Evolutionary conservation across 1,284 basidiomycete species (phyloP).

Genomic region (Cryptococcus sp.): DNA sequence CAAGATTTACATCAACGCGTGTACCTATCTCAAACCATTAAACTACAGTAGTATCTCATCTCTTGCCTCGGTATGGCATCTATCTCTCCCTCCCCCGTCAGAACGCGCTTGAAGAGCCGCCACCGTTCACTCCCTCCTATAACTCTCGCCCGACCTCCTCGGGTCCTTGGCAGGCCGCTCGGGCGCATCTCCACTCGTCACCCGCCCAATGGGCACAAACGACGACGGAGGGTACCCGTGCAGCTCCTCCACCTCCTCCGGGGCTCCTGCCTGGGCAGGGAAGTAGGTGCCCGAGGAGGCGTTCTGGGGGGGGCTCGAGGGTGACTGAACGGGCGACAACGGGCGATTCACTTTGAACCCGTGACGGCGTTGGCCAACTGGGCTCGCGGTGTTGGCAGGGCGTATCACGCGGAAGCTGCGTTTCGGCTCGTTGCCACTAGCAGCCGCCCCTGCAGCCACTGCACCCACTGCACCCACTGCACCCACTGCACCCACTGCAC

Average conservation of each 20-base stretch:
- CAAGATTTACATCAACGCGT: no score
- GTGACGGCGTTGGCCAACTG: background rate
- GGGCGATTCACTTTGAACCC: conserved; percentile 14
- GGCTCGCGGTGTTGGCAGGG: conserved; percentile 3
- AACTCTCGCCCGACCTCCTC: conserved; percentile 12
- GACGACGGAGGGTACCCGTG: conserved; percentile 20
- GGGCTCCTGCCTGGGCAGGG: background rate
- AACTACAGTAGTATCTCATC: no score
- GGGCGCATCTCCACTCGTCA: background rate
- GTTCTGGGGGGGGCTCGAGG: background rate
- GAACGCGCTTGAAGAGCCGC: no score
- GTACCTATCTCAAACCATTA: no score
- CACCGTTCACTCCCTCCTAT: background rate
- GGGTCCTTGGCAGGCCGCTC: conserved; percentile 16
- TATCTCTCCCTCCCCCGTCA: no score
- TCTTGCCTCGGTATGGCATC: no score
- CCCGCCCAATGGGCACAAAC: conserved; percentile 15
- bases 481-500: background rate
- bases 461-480: background rate
- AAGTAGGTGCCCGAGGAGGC: background rate
- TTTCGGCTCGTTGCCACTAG: background rate
- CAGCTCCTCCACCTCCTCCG: background rate
- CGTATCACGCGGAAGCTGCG: conserved; percentile 17
- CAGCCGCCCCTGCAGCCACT: no score
- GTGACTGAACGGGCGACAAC: background rate